Base-by-base conservation (phyloP, 1,284 basidiomycete genomes). In the Leccinum subspadiceum region DNA sequence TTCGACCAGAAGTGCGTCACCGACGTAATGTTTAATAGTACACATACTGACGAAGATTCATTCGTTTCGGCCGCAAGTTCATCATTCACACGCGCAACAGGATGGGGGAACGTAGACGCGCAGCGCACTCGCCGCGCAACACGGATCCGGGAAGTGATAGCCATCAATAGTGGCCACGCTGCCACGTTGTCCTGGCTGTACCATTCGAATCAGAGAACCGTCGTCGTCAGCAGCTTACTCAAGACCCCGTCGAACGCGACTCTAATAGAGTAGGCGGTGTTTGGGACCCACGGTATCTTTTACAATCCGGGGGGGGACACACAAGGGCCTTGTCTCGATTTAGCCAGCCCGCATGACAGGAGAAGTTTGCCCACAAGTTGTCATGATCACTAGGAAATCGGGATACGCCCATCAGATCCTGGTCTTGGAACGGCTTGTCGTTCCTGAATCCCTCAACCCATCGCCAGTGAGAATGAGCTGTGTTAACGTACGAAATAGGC, bases 221-320 rank as follows among this genome's bases (percentile, higher is more conserved):
- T 50, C 31, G 39, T 37, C 35, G 61, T 50, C 44, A 39, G 44
- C 33, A 57, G 44, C 62, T 44, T 62, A 46, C 50, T 53, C 63
- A 60, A 61, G 58, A 63, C 56, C 66, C 67, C 65, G 65, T 56
- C 65, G 57, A 69, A 64, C 60, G 59, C 59, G 56, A 53, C 53
- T 37, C 33, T 41, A 65, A 52, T 52, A 54, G 53, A 56, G 60
- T 17, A 46, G 41, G 41, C 44, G 44, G 44, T 46, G 44, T 46
- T 24, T 55, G 44, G 39, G 57, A 54, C n/a, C 44, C 26, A 41
- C 64, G 67, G 63, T 46, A 5, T 24, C 39, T 35, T 54, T 41
- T 59, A 48, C 7, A 15, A 33, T 24, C 57, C 57, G 51, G 46
- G 17, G 56, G 56, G 31, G 26, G 12, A 64, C 41, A 54, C 37